Conservation (phyloP, 805 yeast species). For the Cyberlindnera xishuangbannaensis region DNA sequence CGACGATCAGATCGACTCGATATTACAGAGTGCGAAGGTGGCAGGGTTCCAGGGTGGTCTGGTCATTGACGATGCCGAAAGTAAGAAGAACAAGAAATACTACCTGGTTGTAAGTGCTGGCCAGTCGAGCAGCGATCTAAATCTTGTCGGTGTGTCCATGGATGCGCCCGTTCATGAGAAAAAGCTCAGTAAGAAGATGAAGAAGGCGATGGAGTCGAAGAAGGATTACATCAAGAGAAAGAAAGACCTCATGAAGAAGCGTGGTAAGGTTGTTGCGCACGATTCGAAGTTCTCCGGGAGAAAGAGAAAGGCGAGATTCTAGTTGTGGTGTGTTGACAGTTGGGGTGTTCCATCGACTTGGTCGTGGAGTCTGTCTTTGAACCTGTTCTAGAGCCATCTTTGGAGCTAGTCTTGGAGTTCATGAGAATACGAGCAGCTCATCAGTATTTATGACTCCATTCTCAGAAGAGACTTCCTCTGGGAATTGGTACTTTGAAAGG, state of each 20-base stretch:
- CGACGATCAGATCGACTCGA: conserved; percentile 75
- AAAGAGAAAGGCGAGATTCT: conserved; percentile 64
- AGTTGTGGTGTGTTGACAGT: too few species aligned
- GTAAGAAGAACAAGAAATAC: conserved; percentile 84
- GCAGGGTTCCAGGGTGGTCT: conserved; percentile 97
- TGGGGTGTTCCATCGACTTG: too few species aligned
- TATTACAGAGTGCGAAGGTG: conserved; percentile 79
- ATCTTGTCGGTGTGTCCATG: conserved; percentile 74
- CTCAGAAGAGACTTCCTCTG: too few species aligned
- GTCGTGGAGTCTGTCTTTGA: too few species aligned
- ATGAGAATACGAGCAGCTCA: too few species aligned
- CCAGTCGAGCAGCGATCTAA: conserved; percentile 63
- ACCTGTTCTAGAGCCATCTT: too few species aligned
- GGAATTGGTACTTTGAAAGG: too few species aligned
- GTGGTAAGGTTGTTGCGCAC: conserved; percentile 84
- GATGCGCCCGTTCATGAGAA: conserved; percentile 54
- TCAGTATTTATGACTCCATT: too few species aligned
- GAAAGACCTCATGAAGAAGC: conserved; percentile 86
- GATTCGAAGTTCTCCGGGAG: conserved; percentile 93
- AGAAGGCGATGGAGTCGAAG: conserved; percentile 56
- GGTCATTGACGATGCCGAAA: conserved; percentile 89
- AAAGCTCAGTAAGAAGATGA: conserved; percentile 27
- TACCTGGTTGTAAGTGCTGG: conserved; percentile 90
- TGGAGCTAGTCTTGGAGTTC: too few species aligned
- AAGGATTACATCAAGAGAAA: conserved; percentile 83